Evolutionary conservation across 2,329 filamentous ascomycete species (phyloP).

Genomic region (Stylonectria norvegica): DNA sequence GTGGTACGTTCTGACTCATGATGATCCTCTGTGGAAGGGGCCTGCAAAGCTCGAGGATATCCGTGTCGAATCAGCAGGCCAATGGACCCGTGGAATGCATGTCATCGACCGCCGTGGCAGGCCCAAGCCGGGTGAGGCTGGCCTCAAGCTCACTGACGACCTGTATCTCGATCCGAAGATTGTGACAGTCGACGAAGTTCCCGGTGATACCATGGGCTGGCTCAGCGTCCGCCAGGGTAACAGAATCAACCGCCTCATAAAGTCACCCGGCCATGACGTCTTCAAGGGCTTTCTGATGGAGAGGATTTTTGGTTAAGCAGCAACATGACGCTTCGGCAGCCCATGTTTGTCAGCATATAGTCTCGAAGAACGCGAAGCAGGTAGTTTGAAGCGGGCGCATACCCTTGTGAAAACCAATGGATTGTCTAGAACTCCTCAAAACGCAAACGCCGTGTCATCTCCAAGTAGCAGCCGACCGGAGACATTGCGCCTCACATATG

Average conservation of each 20-base stretch:
- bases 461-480: constrained; percentile 13
- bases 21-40: constrained; percentile 55
- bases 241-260: constrained; percentile 69
- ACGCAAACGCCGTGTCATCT: constrained; percentile 25
- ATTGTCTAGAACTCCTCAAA: constrained; percentile 27
- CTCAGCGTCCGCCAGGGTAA: constrained; percentile 72
- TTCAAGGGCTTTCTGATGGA: constrained; percentile 67
- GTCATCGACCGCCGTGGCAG: constrained; percentile 70
- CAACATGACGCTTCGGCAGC: not conserved
- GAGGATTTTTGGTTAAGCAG: constrained; percentile 54
- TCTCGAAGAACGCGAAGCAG: constrained; percentile 10
- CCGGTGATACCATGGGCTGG: constrained; percentile 75
- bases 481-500: constrained; percentile 8
- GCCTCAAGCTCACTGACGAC: constrained; percentile 39
- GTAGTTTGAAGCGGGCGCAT: constrained; percentile 11
- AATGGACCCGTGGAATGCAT: constrained; percentile 94
- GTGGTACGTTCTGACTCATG: constrained; percentile 70
- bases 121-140: constrained; percentile 47
- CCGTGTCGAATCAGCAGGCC: constrained; percentile 81
- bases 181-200: constrained; percentile 46
- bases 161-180: constrained; percentile 39
- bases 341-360: constrained; percentile 15
- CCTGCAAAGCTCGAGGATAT: constrained; percentile 70
- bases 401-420: constrained; percentile 21
- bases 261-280: constrained; percentile 62